These are phyloP conservation scores for Bryoglossum gracile DNA, from an alignment of 495 filamentous ascomycete species.

Conservation along the genomic window DNA sequence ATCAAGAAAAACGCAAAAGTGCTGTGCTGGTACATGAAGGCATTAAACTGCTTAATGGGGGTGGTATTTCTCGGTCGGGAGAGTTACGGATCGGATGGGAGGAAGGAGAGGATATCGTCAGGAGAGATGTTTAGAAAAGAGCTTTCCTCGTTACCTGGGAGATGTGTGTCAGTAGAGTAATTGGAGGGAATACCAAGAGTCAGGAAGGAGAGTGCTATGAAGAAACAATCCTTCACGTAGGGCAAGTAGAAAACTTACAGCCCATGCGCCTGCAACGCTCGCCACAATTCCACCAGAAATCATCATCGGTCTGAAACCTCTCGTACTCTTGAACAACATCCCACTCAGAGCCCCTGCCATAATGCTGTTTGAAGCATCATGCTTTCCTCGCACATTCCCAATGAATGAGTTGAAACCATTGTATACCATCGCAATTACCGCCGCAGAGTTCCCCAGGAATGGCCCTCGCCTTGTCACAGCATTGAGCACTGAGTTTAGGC, in stretches of 20 bases:
- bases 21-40: slow-evolving; percentile 22
- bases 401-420: slow-evolving; percentile 90
- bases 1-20: slow-evolving; percentile 15
- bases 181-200: neutral
- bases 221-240: no score
- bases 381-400: slow-evolving; percentile 78
- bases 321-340: slow-evolving; percentile 92
- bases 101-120: neutral
- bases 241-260: slow-evolving; percentile 73
- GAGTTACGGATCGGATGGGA: neutral
- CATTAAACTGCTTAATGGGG: neutral
- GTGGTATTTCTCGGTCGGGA: neutral
- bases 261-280: slow-evolving; percentile 76
- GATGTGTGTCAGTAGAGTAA: slow-evolving; percentile 29
- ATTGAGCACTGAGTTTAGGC: slow-evolving; percentile 89
- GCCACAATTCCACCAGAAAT: slow-evolving; percentile 87
- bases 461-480: slow-evolving; percentile 86
- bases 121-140: slow-evolving; percentile 36
- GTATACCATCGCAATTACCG: slow-evolving; percentile 90
- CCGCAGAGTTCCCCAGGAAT: slow-evolving; percentile 94
- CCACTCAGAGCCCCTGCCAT: slow-evolving; percentile 78
- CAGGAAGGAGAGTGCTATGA: no score
- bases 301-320: slow-evolving; percentile 82
- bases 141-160: slow-evolving; percentile 50
- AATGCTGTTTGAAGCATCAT: slow-evolving; percentile 85